Evolutionary conservation across 345 rosid species (phyloP).

Genomic region (Rhizophora mangle): DNA sequence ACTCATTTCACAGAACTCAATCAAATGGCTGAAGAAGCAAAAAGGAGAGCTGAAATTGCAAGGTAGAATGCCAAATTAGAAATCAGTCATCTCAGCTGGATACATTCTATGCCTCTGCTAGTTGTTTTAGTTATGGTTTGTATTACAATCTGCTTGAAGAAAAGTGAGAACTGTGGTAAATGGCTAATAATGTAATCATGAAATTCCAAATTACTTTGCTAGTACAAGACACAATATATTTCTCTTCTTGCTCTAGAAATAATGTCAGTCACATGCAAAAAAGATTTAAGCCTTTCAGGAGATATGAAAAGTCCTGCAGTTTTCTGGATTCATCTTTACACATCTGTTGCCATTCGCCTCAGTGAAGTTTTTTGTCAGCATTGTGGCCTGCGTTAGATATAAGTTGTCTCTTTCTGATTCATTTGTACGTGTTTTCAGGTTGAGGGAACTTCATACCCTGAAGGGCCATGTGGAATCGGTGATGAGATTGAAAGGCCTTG

Average conservation of each 20-base stretch:
- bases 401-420: not conserved
- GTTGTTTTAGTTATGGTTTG: not conserved
- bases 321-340: not conserved
- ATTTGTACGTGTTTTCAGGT: slow-evolving; percentile 4
- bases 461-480: slow-evolving; percentile 20
- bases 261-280: not conserved
- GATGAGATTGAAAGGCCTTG: slow-evolving; percentile 12
- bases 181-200: too few relatives aligned
- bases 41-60: slow-evolving; percentile 96
- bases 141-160: not conserved
- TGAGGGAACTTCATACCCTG: slow-evolving; percentile 13
- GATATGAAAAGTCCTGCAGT: not conserved
- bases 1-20: slow-evolving; percentile 81
- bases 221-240: too few relatives aligned
- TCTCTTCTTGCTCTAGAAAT: not conserved
- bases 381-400: not conserved
- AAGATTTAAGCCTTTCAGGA: not conserved
- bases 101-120: not conserved
- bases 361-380: not conserved
- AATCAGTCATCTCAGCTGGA: slow-evolving; percentile 2
- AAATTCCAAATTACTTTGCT: too few relatives aligned
- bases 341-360: not conserved
- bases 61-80: slow-evolving; percentile 38
- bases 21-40: slow-evolving; percentile 97
- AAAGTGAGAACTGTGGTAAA: not conserved